Evolutionary conservation across 2,329 filamentous ascomycete genomes (phyloP).

Genomic region (Niveomyces coronatus): DNA sequence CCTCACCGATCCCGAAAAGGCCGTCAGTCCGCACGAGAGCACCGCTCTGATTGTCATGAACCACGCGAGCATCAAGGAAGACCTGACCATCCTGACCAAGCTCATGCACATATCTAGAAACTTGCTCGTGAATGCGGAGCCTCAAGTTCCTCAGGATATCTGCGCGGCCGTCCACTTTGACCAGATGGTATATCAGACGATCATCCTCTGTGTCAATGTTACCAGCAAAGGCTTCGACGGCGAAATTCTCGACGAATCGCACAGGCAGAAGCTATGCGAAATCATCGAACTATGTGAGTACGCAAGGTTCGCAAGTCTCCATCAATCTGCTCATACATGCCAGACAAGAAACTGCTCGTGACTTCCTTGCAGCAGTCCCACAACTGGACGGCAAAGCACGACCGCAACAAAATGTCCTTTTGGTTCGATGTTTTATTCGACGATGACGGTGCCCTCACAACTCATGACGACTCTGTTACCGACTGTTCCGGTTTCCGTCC

Average conservation of each 20-base stretch:
- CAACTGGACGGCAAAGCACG: slow-evolving; percentile 60
- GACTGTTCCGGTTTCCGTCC: slow-evolving; percentile 44
- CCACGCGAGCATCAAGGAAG: slow-evolving; percentile 49
- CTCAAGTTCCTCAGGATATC: slow-evolving; percentile 55
- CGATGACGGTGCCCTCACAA: slow-evolving; percentile 36
- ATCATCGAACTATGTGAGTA: slow-evolving; percentile 53
- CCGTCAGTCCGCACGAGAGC: slow-evolving; percentile 51
- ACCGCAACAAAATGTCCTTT: slow-evolving; percentile 60
- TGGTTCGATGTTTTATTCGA: slow-evolving; percentile 59
- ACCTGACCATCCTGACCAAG: slow-evolving; percentile 54
- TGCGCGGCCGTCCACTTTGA: slow-evolving; percentile 55
- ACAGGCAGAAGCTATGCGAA: slow-evolving; percentile 47
- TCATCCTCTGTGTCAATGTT: slow-evolving; percentile 56
- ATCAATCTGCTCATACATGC: slow-evolving; percentile 1
- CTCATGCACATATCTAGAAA: slow-evolving; percentile 58
- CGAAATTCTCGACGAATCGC: slow-evolving; percentile 49
- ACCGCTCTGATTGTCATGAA: slow-evolving; percentile 54
- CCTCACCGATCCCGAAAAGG: slow-evolving; percentile 43
- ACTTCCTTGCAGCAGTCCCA: slow-evolving; percentile 57
- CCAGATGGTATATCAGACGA: slow-evolving; percentile 55
- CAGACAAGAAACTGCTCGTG: slow-evolving; percentile 56
- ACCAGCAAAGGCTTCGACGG: slow-evolving; percentile 58
- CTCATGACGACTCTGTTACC: slow-evolving; percentile 40
- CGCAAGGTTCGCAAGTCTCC: background rate
- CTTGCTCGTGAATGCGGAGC: slow-evolving; percentile 52